Base-by-base conservation (phyloP, 2,329 filamentous ascomycete species). In the Fonsecaea pedrosoi region DNA sequence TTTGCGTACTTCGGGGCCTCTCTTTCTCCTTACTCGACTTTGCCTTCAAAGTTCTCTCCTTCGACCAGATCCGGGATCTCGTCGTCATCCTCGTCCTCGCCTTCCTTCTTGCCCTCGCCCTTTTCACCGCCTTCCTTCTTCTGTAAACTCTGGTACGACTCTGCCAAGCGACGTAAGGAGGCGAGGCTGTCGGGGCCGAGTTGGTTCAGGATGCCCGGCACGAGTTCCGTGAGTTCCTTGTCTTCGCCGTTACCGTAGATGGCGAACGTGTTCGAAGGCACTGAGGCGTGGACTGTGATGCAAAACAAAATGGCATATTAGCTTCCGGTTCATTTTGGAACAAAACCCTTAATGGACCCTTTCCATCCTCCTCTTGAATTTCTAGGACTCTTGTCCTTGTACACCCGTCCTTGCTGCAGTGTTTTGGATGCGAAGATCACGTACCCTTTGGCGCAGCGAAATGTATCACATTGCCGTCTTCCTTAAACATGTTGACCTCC, bases 401-500 rank as follows among this genome's bases (percentile, higher is more conserved):
- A 25, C 18, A 4, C 42, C 18, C 30, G 25, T n/a, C 35, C 37
- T 10, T 34, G 12, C 42, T 21, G 38, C 40, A 21, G 6, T 2
- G 48, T 3, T 25, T 42, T 21, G 34, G 10, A 25, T 7, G 7
- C 32, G 4, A 6, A 48, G n/a, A 30, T 50, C 38, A 85, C 88
- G 79, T 84, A 98, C 95, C 95, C 87, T 97, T 97, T 76, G 95
- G 95, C 78, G 92, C 92, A 77, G 92, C 91, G 82, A 99, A 99
- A 89, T 99, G 95, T 79, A 99, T 98, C 82, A 99, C 95, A 83
- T 99, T 99, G 82, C 95, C 95, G 81, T 99, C 95, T 80, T 92
- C 91, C 91, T 99, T 99, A 90, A 99, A 99, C 95, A 99, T 99
- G 90, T 99, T 99, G 82, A 99, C 95, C 87, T 99, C 95, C 89